Percentiles rank a stretch among this genome's conserved stretches.
These are phyloP conservation scores for Miscanthus lutarioriparius DNA, from an alignment of 176 grass and related monocot species.

Conservation along the genomic window DNA sequence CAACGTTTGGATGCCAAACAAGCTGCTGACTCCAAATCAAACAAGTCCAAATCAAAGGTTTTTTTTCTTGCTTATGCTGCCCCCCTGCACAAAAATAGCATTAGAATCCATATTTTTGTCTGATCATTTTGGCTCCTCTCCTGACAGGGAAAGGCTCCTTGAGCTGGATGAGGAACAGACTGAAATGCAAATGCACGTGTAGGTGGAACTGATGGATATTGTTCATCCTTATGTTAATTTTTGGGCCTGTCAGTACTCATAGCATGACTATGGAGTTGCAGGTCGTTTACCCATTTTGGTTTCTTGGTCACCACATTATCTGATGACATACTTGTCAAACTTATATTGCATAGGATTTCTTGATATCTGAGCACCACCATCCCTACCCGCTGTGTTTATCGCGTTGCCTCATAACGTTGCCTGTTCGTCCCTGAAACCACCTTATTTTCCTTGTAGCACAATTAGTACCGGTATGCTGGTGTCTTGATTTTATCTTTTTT, in stretches of 20 bases:
- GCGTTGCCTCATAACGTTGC: not conserved
- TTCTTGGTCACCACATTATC: slow-evolving; percentile 9
- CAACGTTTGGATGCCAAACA: slow-evolving; percentile 46
- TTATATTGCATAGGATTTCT: slow-evolving; percentile 1
- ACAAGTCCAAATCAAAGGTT: slow-evolving; percentile 69
- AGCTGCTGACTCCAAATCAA: slow-evolving; percentile 58
- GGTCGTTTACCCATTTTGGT: slow-evolving; percentile 2
- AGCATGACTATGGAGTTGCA: slow-evolving; percentile 8
- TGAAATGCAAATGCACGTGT: not conserved
- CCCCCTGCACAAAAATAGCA: not conserved
- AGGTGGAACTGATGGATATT: not conserved
- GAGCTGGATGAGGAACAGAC: slow-evolving; percentile 6
- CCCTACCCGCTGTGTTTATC: not conserved
- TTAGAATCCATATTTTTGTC: not conserved
- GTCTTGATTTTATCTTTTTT: not conserved
- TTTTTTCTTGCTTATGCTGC: not conserved
- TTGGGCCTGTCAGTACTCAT: slow-evolving; percentile 1
- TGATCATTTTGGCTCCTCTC: not conserved
- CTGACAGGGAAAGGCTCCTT: slow-evolving; percentile 49
- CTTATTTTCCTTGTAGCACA: too few species aligned
- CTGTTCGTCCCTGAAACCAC: not conserved
- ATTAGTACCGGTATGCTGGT: not conserved
- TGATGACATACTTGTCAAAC: slow-evolving; percentile 9
- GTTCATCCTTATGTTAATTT: slow-evolving; percentile 8
- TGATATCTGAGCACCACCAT: not conserved